These are phyloP conservation scores for Penicillium subrubescens DNA, from an alignment of 495 filamentous ascomycete species.

Conservation along the genomic window DNA sequence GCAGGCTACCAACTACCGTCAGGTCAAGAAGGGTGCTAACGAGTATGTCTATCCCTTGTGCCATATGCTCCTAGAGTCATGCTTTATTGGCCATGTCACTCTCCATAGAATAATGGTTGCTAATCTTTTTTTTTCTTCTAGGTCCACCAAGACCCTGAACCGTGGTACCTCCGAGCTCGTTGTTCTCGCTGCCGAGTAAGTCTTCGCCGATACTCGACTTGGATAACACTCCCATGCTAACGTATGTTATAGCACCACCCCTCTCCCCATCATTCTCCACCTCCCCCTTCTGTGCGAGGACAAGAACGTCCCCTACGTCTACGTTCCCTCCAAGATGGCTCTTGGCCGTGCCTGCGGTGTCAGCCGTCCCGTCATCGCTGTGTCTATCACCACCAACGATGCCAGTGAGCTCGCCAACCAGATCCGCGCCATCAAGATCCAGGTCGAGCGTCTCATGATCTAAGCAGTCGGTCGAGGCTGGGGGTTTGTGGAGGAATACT, in stretches of 20 bases:
- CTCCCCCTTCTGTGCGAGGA: slow-evolving; percentile 85
- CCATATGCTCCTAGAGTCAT: background rate
- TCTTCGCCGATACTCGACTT: background rate
- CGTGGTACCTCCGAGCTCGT: slow-evolving; percentile 87
- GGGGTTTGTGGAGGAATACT: slow-evolving; percentile 7
- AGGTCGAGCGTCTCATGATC: slow-evolving; percentile 96
- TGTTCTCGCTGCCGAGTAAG: slow-evolving; percentile 76
- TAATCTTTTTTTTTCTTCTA: slow-evolving; percentile 7
- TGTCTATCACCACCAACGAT: slow-evolving; percentile 83
- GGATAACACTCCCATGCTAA: background rate
- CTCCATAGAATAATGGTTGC: background rate
- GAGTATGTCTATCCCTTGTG: slow-evolving; percentile 23
- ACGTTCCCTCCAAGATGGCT: slow-evolving; percentile 66
- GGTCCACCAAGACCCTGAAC: slow-evolving; percentile 84
- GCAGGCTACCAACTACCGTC: slow-evolving; percentile 79
- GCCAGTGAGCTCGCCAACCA: slow-evolving; percentile 47
- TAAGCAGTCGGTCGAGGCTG: slow-evolving; percentile 48
- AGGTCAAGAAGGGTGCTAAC: slow-evolving; percentile 64
- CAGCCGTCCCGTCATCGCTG: slow-evolving; percentile 81
- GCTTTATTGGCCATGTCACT: background rate
- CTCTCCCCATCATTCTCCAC: slow-evolving; percentile 86
- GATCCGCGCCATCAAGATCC: slow-evolving; percentile 83
- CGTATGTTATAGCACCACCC: slow-evolving; percentile 50
- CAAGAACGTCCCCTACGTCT: slow-evolving; percentile 75
- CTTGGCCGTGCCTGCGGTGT: slow-evolving; percentile 78